Conservation (phyloP, 2,329 filamentous ascomycete species). For the Aschersonia sp. region DNA sequence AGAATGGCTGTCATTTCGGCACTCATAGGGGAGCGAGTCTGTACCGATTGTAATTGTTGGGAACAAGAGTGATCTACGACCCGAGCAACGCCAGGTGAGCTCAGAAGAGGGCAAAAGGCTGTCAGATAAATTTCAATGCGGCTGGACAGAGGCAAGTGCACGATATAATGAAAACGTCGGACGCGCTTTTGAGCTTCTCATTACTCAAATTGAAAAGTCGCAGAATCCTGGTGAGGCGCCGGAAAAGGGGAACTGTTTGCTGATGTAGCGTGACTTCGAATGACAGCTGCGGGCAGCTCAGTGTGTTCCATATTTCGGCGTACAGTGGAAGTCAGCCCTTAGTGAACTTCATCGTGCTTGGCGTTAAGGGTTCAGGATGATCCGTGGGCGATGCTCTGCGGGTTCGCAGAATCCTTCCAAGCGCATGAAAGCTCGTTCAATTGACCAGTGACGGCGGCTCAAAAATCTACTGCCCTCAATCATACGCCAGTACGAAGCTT, state of each 20-base stretch:
- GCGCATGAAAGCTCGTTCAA: too few relatives aligned
- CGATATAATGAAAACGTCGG: conserved; percentile 87
- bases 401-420: too few relatives aligned
- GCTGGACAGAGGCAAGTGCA: conserved; percentile 88
- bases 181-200: conserved; percentile 86
- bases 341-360: too few relatives aligned
- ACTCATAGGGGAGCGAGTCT: conserved; percentile 64
- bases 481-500: too few relatives aligned
- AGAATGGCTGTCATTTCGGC: too few relatives aligned
- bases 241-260: conserved; percentile 61
- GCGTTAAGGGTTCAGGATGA: too few relatives aligned
- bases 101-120: conserved; percentile 74
- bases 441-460: too few relatives aligned
- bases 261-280: conserved; percentile 54
- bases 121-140: conserved; percentile 77
- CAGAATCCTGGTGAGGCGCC: conserved; percentile 80
- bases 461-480: too few relatives aligned
- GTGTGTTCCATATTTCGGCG: too few relatives aligned
- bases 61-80: conserved; percentile 89
- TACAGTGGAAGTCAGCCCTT: too few relatives aligned
- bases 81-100: conserved; percentile 84
- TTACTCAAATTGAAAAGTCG: conserved; percentile 86
- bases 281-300: conserved; percentile 3
- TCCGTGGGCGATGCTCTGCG: too few relatives aligned
- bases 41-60: conserved; percentile 90